Evolutionary conservation across 1,284 basidiomycete genomes (phyloP).

Genomic region (Gomphus bonarii): DNA sequence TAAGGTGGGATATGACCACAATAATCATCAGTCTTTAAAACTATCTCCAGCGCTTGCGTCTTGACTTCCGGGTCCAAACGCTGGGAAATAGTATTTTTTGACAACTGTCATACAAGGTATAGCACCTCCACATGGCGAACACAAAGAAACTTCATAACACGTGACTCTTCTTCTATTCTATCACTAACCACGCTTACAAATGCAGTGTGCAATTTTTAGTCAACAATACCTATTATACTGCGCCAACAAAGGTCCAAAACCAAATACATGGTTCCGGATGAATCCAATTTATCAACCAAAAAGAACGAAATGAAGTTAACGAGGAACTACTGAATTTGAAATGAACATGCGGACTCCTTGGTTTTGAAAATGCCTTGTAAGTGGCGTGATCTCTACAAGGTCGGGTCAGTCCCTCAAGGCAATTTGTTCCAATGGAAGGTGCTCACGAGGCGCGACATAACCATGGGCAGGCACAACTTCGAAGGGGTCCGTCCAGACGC

Average conservation of each 20-base stretch:
- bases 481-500: constrained; percentile 61
- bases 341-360: constrained; percentile 11
- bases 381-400: constrained; percentile 1
- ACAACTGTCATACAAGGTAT: too few relatives aligned
- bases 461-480: constrained; percentile 61
- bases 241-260: not conserved
- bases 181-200: too few relatives aligned
- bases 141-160: not conserved
- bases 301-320: not conserved
- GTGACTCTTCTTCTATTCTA: not conserved
- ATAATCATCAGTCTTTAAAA: too few relatives aligned
- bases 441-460: constrained; percentile 73
- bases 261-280: not conserved
- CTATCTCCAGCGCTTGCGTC: too few relatives aligned
- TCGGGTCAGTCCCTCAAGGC: not conserved
- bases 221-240: not conserved
- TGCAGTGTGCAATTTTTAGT: not conserved
- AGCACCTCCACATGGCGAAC: too few relatives aligned
- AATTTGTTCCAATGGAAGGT: constrained; percentile 20
- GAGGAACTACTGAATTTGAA: constrained; percentile 10
- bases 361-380: constrained; percentile 8
- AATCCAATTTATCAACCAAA: not conserved
- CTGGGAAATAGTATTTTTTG: too few relatives aligned
- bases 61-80: too few relatives aligned
- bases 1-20: not conserved